Percentiles rank a stretch among this genome's conserved stretches.
These are phyloP conservation scores for Chlorella vulgaris DNA, from an alignment of 139 green algal genomes.

Conservation along the genomic window DNA sequence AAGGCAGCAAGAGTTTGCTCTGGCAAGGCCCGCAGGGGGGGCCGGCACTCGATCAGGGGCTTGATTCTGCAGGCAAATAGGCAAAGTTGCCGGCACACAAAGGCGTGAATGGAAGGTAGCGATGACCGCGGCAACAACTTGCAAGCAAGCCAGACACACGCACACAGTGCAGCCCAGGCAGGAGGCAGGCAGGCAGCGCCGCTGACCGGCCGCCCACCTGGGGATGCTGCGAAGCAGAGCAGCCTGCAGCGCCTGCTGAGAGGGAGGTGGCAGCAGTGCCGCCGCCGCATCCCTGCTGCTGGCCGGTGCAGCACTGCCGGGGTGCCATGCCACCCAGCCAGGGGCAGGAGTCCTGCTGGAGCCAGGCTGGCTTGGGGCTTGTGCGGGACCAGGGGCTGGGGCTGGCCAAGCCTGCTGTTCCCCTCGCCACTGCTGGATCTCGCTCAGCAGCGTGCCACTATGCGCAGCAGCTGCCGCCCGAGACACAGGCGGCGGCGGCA, in stretches of 20 bases:
- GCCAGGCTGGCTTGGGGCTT: not conserved
- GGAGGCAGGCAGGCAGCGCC: not conserved
- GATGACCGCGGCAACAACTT: too few species aligned
- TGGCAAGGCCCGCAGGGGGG: not conserved
- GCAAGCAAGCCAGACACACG: too few species aligned
- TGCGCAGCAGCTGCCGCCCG: not conserved
- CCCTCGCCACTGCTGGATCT: not conserved
- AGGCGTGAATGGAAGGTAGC: too few species aligned
- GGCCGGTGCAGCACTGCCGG: not conserved
- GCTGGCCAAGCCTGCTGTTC: not conserved
- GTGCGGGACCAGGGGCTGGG: too few species aligned
- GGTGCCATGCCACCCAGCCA: slow-evolving; percentile 3
- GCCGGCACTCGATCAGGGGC: not conserved
- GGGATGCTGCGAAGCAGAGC: not conserved
- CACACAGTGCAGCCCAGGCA: not conserved
- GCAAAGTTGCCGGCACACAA: too few species aligned
- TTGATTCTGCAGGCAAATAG: slow-evolving; percentile 14
- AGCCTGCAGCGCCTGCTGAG: not conserved
- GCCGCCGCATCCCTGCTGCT: not conserved
- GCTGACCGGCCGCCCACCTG: not conserved
- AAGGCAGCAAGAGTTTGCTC: not conserved
- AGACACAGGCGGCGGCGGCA: slow-evolving; percentile 4
- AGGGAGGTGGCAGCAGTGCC: not conserved
- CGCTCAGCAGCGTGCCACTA: too few species aligned
- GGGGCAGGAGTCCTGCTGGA: not conserved